These are phyloP conservation scores for Ophiostoma ulmi DNA, from an alignment of 2,329 filamentous ascomycete genomes.

Conservation along the genomic window DNA sequence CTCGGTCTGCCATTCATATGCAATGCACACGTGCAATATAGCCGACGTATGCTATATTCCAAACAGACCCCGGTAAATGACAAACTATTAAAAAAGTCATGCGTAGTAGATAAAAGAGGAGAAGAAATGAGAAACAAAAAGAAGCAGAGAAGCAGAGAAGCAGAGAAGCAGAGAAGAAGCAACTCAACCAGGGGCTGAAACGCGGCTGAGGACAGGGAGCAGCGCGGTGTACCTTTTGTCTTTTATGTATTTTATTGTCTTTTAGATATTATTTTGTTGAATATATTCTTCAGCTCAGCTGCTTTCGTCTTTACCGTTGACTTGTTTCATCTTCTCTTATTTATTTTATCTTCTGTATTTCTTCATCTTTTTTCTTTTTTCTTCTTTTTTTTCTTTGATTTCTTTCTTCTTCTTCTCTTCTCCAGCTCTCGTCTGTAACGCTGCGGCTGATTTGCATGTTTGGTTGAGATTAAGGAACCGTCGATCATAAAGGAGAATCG, in stretches of 20 bases:
- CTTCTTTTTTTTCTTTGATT: background rate
- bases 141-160: background rate
- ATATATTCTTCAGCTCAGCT: background rate
- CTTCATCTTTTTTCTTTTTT: background rate
- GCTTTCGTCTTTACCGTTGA: background rate
- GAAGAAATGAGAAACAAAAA: background rate
- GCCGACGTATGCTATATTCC: background rate
- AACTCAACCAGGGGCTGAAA: conserved; percentile 1
- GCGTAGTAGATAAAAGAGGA: background rate
- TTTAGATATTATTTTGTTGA: too few species aligned
- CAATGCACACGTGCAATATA: background rate
- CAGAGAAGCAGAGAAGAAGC: background rate
- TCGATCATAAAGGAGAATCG: background rate
- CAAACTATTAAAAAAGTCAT: background rate
- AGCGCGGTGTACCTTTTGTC: background rate
- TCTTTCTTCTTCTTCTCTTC: background rate
- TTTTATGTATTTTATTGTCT: background rate
- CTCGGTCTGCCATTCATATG: too few species aligned
- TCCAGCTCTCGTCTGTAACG: background rate
- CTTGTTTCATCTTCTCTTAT: background rate
- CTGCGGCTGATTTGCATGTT: background rate
- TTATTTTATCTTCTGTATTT: background rate
- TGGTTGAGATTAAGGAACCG: background rate
- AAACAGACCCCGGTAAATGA: conserved; percentile 7
- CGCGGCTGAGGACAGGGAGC: conserved; percentile 2